Percentiles rank a stretch among this genome's conserved stretches.
These are phyloP conservation scores for Aspergillus transmontanensis DNA, from an alignment of 2,329 filamentous ascomycete species.

Conservation along the genomic window DNA sequence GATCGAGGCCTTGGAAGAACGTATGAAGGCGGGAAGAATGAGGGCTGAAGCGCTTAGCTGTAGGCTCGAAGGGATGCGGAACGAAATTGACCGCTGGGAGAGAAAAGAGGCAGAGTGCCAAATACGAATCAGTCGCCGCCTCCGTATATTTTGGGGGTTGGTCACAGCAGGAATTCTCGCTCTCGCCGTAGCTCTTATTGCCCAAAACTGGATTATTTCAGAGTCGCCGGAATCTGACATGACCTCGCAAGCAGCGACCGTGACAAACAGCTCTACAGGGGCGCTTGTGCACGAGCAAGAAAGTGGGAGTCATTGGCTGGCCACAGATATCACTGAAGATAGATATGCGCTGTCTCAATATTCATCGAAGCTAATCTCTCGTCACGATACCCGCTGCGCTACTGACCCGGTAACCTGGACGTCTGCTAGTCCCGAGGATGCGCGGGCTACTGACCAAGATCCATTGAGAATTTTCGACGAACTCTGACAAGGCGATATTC, in stretches of 20 bases:
- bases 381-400: constrained; percentile 16
- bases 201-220: constrained; percentile 28
- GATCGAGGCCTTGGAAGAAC: constrained; percentile 39
- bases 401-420: constrained; percentile 5
- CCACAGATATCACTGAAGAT: neutral
- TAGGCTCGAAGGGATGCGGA: constrained; percentile 42
- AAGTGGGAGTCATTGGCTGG: constrained; percentile 7
- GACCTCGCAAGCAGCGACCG: constrained; percentile 12
- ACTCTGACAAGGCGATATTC: constrained; percentile 23
- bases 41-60: constrained; percentile 40
- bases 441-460: constrained; percentile 23
- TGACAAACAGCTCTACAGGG: constrained; percentile 18
- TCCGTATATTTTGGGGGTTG: constrained; percentile 43
- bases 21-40: constrained; percentile 40
- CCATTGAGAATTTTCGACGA: constrained; percentile 33
- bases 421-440: neutral
- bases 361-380: constrained; percentile 25
- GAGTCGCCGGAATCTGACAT: constrained; percentile 2
- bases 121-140: constrained; percentile 38
- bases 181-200: constrained; percentile 31
- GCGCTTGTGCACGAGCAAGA: constrained; percentile 8
- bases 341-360: constrained; percentile 13
- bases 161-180: constrained; percentile 30
- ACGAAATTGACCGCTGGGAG: constrained; percentile 47
- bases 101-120: constrained; percentile 46